phyloP scores from a whole-genome alignment of 148 eudicot genomes.

The Suaeda aralocaspica region DNA sequence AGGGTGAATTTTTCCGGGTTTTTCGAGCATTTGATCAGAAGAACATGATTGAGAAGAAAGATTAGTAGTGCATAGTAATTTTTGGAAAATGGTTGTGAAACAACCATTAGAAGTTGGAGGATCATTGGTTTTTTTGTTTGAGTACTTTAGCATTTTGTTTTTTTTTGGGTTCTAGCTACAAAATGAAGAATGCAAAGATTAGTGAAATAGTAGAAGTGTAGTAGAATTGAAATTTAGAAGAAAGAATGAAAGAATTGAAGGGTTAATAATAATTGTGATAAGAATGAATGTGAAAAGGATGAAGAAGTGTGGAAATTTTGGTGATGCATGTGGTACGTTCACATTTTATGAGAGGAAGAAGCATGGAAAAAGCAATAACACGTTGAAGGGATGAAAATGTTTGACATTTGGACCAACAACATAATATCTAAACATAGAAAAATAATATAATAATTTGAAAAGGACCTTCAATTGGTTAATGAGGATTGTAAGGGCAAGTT shows the following conservation, averaged over 20 bases:
- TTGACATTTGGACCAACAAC: neutral
- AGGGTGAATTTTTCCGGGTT: constrained; percentile 11
- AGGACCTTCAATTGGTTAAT: too few species aligned
- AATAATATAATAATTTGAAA: too few species aligned
- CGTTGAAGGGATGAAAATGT: neutral
- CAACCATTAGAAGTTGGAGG: constrained; percentile 21
- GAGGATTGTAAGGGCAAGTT: too few species aligned
- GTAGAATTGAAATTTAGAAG: neutral
- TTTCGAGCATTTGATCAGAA: constrained; percentile 3
- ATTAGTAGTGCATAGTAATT: constrained; percentile 34
- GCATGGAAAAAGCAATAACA: neutral
- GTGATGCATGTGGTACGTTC: neutral
- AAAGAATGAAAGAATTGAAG: neutral
- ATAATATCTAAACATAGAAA: too few species aligned
- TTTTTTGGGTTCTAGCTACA: neutral
- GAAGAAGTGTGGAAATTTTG: neutral
- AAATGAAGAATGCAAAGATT: neutral
- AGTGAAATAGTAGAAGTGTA: neutral
- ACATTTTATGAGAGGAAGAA: neutral
- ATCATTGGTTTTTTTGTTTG: neutral
- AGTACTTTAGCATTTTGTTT: neutral
- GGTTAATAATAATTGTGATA: neutral
- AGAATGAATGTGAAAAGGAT: neutral
- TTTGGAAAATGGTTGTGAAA: constrained; percentile 34
- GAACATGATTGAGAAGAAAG: constrained; percentile 39